Evolutionary conservation across 176 grass and related monocot species (phyloP).

Genomic region (Oryza meridionalis): DNA sequence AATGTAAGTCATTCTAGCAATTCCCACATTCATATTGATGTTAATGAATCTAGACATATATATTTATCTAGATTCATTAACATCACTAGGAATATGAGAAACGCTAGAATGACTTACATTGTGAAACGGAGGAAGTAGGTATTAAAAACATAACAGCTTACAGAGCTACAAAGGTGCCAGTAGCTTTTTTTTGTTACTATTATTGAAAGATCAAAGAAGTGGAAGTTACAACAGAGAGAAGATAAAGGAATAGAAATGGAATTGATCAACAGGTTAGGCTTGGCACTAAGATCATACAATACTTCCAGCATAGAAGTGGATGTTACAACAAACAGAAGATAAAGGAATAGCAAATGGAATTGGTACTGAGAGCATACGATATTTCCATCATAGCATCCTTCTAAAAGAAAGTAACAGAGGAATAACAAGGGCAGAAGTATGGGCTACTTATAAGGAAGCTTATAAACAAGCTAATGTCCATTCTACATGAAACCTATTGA

Average conservation of each 20-base stretch:
- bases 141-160: neutral
- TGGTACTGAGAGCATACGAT: neutral
- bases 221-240: neutral
- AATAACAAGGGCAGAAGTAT: neutral
- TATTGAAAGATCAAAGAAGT: neutral
- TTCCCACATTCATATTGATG: no score
- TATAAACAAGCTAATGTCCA: neutral
- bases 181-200: neutral
- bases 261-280: no score
- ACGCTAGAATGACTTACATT: no score
- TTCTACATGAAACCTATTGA: neutral
- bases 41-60: no score
- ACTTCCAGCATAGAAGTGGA: no score
- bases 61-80: no score
- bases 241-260: no score
- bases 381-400: neutral
- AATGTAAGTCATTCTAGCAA: no score
- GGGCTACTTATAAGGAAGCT: neutral
- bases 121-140: neutral
- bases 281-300: no score
- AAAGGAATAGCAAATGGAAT: neutral
- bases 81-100: no score
- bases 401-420: neutral
- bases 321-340: neutral
- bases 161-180: neutral